Evolutionary conservation across 2,329 filamentous ascomycete genomes (phyloP).

Genomic region (Corniculantispora saksenae): DNA sequence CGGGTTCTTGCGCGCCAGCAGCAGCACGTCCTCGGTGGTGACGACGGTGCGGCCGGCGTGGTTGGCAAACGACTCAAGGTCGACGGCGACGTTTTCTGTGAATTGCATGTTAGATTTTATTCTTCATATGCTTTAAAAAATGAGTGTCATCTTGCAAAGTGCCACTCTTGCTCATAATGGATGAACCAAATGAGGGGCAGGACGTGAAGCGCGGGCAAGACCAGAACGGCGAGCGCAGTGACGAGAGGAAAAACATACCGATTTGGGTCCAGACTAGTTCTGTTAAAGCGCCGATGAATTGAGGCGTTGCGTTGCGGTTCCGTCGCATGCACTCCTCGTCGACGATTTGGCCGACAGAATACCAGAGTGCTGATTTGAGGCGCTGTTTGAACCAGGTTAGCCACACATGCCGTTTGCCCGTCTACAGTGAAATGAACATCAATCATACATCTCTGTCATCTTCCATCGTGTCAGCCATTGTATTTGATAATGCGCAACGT

Average conservation of each 20-base stretch:
- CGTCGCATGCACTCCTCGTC: slow-evolving; percentile 69
- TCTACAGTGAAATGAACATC: background rate
- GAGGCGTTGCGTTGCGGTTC: slow-evolving; percentile 82
- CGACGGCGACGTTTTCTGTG: slow-evolving; percentile 56
- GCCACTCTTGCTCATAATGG: too few species aligned
- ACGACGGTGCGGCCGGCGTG: slow-evolving; percentile 83
- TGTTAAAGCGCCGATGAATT: slow-evolving; percentile 84
- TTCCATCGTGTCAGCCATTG: slow-evolving; percentile 37
- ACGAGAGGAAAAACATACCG: slow-evolving; percentile 48
- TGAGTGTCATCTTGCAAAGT: too few species aligned
- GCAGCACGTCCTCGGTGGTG: slow-evolving; percentile 81
- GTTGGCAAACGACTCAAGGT: slow-evolving; percentile 60
- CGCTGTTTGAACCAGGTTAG: slow-evolving; percentile 51
- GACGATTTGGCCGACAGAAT: slow-evolving; percentile 80
- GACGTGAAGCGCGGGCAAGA: background rate
- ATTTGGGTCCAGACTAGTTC: slow-evolving; percentile 88
- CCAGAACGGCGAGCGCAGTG: background rate
- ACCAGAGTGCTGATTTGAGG: slow-evolving; percentile 84
- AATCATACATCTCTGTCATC: slow-evolving; percentile 38
- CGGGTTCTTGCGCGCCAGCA: slow-evolving; percentile 84
- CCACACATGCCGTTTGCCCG: background rate
- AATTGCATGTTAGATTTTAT: background rate
- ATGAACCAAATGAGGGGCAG: too few species aligned
- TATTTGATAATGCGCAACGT: background rate
- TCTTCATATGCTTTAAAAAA: background rate